Conservation (phyloP, 495 filamentous ascomycete species). For the Recurvomyces mirabilis region DNA sequence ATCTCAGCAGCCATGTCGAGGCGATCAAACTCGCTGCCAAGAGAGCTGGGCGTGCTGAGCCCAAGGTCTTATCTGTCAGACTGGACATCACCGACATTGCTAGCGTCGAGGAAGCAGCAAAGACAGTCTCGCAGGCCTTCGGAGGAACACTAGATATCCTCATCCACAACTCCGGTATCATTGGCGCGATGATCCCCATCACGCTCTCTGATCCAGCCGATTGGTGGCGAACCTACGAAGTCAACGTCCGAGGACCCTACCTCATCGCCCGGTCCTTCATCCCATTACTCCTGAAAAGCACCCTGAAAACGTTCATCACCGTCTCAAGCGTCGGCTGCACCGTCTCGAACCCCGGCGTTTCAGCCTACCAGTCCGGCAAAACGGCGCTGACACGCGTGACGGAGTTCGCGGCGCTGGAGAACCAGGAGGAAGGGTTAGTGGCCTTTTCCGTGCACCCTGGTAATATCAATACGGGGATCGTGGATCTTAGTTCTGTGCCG, state of each 20-base stretch:
- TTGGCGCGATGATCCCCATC: conserved; percentile 30
- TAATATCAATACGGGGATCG: conserved; percentile 37
- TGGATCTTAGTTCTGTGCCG: conserved; percentile 8
- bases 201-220: conserved; percentile 34
- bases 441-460: conserved; percentile 42
- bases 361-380: conserved; percentile 39
- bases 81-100: conserved; percentile 35
- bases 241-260: conserved; percentile 40
- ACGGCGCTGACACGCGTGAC: conserved; percentile 38
- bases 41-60: conserved; percentile 28
- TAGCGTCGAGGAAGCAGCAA: conserved; percentile 30
- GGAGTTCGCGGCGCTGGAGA: conserved; percentile 37
- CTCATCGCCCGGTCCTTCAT: conserved; percentile 33
- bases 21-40: conserved; percentile 33
- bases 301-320: background rate
- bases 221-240: conserved; percentile 38
- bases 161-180: conserved; percentile 43
- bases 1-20: conserved; percentile 27
- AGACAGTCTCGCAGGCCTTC: conserved; percentile 22
- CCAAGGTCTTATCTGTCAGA: conserved; percentile 33
- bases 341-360: conserved; percentile 21
- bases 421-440: conserved; percentile 31
- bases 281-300: conserved; percentile 33
- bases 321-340: background rate
- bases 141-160: conserved; percentile 42